Base-by-base conservation (phyloP, 2,329 filamentous ascomycete species). In the Hypocreales sp. region DNA sequence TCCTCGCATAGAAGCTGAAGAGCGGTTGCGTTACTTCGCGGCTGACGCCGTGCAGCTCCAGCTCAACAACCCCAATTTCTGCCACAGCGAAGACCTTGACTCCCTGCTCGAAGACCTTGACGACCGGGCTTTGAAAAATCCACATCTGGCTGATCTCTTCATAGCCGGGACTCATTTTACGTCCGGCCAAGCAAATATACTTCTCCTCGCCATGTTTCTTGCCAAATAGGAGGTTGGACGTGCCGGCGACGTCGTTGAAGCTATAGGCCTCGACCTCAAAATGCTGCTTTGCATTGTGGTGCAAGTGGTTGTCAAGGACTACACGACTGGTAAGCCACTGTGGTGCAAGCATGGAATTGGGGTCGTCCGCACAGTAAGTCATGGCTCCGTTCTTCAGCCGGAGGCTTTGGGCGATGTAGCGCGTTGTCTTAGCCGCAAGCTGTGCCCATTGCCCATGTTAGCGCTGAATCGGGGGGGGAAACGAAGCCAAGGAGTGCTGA, bases 231-330 rank as follows among this genome's bases (percentile, higher is more conserved):
- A 28, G 15, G 10, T 22, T 22, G 2, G 14, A 11, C 3, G 26
- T 22, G 14, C 26, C 20, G 11, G 26, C 15, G 2, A 28, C 21
- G n/a, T 18, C 21, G 14, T 7, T 9, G 8, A 14, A 17, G 20
- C 17, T 20, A n/a, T 17, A 28, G 6, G 20, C 26, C 15, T 14
- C n/a, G n/a, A 28, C 9, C 2, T 13, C 20, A 12, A 28, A 23
- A 5, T 23, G 20, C 26, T 28, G n/a, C 11, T 14, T 23, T 3
- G 26, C 26, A 8, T 18, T 14, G 9, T 20, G 26, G 8, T 13
- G 20, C 6, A 28, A 20, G 3, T 3, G 22, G n/a, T 17, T 23
- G 26, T 28, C 26, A 8, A 28, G 13, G 21, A 28, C 26, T 28
- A 11, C 10, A 5, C 10, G 7, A 11, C 15, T 2, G 10, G 5